These are phyloP conservation scores for Russula earlei DNA, from an alignment of 768 basidiomycete species.

Conservation along the genomic window DNA sequence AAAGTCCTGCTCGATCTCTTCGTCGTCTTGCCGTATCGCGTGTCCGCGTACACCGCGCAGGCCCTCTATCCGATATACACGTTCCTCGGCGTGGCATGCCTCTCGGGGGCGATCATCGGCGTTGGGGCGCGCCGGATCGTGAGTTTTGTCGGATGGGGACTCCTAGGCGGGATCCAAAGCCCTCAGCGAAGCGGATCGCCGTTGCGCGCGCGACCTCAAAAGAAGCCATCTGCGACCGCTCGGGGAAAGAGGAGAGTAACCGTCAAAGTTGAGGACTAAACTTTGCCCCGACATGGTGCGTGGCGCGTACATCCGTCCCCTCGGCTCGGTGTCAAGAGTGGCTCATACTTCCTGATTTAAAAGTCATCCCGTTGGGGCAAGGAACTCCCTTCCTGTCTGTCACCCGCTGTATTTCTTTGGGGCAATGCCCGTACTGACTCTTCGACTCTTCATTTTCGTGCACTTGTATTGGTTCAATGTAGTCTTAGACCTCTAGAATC, in stretches of 20 bases:
- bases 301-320: background rate
- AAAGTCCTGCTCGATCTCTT: conserved; percentile 9
- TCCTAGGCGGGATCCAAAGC: background rate
- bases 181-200: conserved; percentile 1
- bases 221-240: conserved; percentile 2
- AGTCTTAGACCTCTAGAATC: background rate
- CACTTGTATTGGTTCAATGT: conserved; percentile 9
- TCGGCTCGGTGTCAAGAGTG: background rate
- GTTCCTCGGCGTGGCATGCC: conserved; percentile 15
- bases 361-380: background rate
- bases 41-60: background rate
- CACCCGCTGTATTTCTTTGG: background rate
- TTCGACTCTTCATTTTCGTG: background rate
- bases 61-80: conserved; percentile 18
- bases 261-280: conserved; percentile 7
- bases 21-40: conserved; percentile 9
- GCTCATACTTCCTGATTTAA: background rate
- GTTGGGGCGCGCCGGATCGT: conserved; percentile 12
- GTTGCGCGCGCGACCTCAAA: conserved; percentile 1
- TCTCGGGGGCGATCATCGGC: conserved; percentile 13
- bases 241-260: conserved; percentile 16
- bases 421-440: background rate
- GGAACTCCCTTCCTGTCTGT: background rate
- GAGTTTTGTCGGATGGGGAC: conserved; percentile 1
- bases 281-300: background rate